These are phyloP conservation scores for Monosporascus sp. DNA, from an alignment of 2,329 filamentous ascomycete genomes.

Conservation along the genomic window DNA sequence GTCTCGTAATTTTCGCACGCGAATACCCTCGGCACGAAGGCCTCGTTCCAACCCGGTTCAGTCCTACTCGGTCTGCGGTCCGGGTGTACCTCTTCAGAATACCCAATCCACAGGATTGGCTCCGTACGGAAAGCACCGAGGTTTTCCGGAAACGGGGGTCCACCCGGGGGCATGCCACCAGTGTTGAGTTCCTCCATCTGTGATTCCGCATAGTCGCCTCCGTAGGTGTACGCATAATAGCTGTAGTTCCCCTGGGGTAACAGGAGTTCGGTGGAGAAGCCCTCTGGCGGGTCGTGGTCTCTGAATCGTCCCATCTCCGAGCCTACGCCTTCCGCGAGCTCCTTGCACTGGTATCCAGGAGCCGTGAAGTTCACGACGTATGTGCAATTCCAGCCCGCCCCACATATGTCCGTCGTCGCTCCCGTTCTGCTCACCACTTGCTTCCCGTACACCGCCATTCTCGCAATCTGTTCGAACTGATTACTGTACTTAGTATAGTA, in stretches of 20 bases:
- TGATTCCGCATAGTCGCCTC: constrained; percentile 27
- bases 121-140: constrained; percentile 33
- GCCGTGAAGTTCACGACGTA: constrained; percentile 31
- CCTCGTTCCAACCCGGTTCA: constrained; percentile 21
- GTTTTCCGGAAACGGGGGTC: constrained; percentile 23
- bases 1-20: constrained; percentile 34
- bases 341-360: constrained; percentile 35
- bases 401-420: constrained; percentile 30
- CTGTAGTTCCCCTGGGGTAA: constrained; percentile 27
- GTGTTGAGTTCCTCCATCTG: constrained; percentile 24
- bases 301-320: constrained; percentile 23
- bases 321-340: constrained; percentile 25
- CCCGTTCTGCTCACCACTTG: constrained; percentile 18
- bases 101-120: constrained; percentile 35
- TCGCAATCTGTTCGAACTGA: constrained; percentile 22
- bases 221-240: constrained; percentile 27
- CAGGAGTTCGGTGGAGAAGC: constrained; percentile 26
- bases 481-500: constrained; percentile 24
- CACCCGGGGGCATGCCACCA: constrained; percentile 26
- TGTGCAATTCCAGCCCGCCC: constrained; percentile 34
- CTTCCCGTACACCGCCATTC: constrained; percentile 19
- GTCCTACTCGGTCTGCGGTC: constrained; percentile 15
- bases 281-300: constrained; percentile 18
- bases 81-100: constrained; percentile 19
- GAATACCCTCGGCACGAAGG: constrained; percentile 30